Evolutionary conservation across 2,329 filamentous ascomycete species (phyloP).

Genomic region (Raffaelea deltoideospora): DNA sequence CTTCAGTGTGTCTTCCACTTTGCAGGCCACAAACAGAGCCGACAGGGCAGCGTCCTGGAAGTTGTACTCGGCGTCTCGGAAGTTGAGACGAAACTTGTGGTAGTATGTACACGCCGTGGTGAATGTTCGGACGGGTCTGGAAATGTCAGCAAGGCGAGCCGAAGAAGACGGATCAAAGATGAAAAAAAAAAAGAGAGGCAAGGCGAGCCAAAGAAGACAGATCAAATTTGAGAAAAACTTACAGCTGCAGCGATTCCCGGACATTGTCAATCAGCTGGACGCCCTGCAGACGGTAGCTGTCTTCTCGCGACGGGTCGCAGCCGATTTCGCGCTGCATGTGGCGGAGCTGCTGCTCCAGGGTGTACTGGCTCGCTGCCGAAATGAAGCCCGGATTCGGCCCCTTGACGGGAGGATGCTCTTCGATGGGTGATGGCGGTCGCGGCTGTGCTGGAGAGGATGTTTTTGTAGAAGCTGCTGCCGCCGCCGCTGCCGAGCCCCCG

Average conservation of each 20-base stretch:
- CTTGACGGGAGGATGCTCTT: conserved; percentile 7
- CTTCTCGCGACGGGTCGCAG: conserved; percentile 64
- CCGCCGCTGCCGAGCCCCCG: background rate
- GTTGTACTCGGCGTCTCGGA: conserved; percentile 75
- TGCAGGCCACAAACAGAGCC: conserved; percentile 83
- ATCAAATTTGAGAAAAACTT: no score
- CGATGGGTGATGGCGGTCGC: background rate
- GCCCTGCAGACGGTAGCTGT: conserved; percentile 67
- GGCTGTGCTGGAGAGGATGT: background rate
- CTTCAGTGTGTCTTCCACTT: conserved; percentile 95
- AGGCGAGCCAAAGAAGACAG: background rate
- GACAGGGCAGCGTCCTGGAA: conserved; percentile 77
- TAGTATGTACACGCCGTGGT: conserved; percentile 86
- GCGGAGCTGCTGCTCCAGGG: conserved; percentile 68
- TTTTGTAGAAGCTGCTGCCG: no score
- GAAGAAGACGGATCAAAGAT: background rate
- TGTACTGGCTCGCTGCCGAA: conserved; percentile 49
- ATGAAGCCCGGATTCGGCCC: conserved; percentile 26
- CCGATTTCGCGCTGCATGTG: conserved; percentile 54
- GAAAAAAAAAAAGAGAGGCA: conserved; percentile 1
- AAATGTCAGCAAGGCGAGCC: background rate
- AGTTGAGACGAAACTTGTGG: conserved; percentile 79
- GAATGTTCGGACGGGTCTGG: conserved; percentile 75
- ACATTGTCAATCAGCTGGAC: conserved; percentile 82
- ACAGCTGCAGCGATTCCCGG: conserved; percentile 65